phyloP scores from a whole-genome alignment of 2,329 filamentous ascomycete species.

The Neofusicoccum kwambonambiense region DNA sequence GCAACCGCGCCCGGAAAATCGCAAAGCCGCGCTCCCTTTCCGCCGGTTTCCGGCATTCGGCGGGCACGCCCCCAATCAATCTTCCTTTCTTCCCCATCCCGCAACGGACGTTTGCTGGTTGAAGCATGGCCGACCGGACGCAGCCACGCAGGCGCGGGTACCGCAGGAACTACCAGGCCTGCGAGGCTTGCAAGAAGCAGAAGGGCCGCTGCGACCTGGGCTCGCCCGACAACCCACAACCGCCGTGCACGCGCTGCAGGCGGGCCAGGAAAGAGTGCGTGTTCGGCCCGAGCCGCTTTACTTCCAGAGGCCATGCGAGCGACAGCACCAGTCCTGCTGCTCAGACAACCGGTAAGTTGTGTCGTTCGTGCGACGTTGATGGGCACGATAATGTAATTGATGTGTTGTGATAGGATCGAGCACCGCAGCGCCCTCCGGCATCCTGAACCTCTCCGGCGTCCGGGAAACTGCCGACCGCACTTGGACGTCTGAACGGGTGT shows the following conservation, averaged over 20 bases:
- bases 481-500: neutral
- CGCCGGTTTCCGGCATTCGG: slow-evolving; percentile 10
- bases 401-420: neutral
- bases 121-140: slow-evolving; percentile 8
- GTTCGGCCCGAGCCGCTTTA: slow-evolving; percentile 16
- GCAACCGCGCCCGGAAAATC: slow-evolving; percentile 10
- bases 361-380: too few relatives aligned
- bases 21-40: neutral
- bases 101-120: neutral
- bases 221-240: slow-evolving; percentile 6
- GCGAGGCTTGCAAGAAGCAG: slow-evolving; percentile 17
- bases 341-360: neutral
- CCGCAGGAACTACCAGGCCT: slow-evolving; percentile 15
- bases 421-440: neutral
- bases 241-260: slow-evolving; percentile 14
- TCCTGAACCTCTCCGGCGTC: neutral
- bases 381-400: neutral
- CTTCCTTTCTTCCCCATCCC: neutral
- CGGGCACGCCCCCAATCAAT: neutral
- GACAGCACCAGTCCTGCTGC: slow-evolving; percentile 3
- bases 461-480: neutral
- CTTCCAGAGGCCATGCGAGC: neutral
- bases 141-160: slow-evolving; percentile 4
- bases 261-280: slow-evolving; percentile 12
- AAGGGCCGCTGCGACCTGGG: slow-evolving; percentile 17